phyloP scores from a whole-genome alignment of 192 early-diverging fungal genomes.

The Jimgerdemannia lactiflua region DNA sequence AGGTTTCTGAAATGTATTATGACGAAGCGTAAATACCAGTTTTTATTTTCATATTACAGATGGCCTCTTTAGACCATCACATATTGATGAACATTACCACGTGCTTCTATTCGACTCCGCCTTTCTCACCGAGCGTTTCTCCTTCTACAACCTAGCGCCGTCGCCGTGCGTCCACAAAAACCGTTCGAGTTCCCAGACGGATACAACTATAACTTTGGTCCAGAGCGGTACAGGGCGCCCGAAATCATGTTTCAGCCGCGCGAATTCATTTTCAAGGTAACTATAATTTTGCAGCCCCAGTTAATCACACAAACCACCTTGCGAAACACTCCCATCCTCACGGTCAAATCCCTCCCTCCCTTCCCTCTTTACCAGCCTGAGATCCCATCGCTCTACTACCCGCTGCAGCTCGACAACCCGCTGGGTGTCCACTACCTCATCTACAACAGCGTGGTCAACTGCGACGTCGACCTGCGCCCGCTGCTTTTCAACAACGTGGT shows the following conservation, averaged over 20 bases:
- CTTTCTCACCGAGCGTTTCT: background rate
- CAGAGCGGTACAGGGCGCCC: conserved; percentile 76
- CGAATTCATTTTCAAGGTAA: conserved; percentile 48
- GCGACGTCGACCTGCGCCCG: conserved; percentile 88
- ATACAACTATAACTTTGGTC: conserved; percentile 80
- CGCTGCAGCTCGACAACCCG: conserved; percentile 28
- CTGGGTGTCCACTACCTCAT: conserved; percentile 74
- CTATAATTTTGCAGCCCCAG: background rate
- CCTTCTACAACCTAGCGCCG: conserved; percentile 27
- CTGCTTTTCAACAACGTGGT: conserved; percentile 80
- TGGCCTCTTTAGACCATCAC: too few species aligned
- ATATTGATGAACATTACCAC: too few species aligned
- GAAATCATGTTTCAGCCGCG: conserved; percentile 87
- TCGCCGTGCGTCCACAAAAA: conserved; percentile 68
- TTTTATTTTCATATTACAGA: too few species aligned
- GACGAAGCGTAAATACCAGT: conserved; percentile 58
- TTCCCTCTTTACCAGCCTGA: background rate
- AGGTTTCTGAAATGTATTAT: conserved; percentile 70
- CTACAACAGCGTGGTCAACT: conserved; percentile 64
- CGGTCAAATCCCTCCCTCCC: background rate
- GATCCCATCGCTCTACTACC: background rate
- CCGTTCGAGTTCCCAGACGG: conserved; percentile 96
- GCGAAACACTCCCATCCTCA: background rate
- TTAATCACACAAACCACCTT: background rate
- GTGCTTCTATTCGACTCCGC: too few species aligned